Base-by-base conservation (phyloP, 208 protist genomes). In the Trypanosoma cruzi region DNA sequence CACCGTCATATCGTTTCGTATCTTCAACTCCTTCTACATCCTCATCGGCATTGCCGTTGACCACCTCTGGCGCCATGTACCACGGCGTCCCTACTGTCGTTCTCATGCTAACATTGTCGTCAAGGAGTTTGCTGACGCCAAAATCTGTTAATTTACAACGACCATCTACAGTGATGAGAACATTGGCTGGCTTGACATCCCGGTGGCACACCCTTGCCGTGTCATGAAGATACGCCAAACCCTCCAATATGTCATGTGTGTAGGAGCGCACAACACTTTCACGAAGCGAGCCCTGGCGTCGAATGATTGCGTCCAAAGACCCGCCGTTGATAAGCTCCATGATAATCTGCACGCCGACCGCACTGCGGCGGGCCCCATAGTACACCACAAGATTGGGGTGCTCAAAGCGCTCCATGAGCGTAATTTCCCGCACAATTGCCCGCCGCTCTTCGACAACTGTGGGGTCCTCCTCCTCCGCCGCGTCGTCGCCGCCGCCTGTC, bases 41-140 rank as follows among this genome's bases (percentile, higher is more conserved):
- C 2, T 84, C 82, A 0, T 81, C 75, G 0, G 63, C 72, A 14
- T 73, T 81, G 16, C 84, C 85, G 55, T 81, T 77, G 18, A 97
- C 84, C 2, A 97, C 89, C 70, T 98, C 94, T 1, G 94, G 94
- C 1, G 94, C 91, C 88, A 98, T 98, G 75, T 95, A 97, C 87
- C 85, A 95, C 49, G 92, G 89, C 37, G 94, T 98, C 34, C 94
- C 94, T 36, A 92, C 89, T 7, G 84, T 83, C 22, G 90, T 95
- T 56, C 84, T 72, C 81, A 95, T 85, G 36, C 40, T 50, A n/a
- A 29, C 57, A 48, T 49, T 65, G 56, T 76, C 78, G 29, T 72
- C 85, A 7, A 96, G 65, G 8, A 74, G 65, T 71, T 92, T 91
- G 34, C 83, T 85, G 0, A 88, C 81, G 0, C 92, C 92, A 80